A percentile compares a stretch with the other conserved stretches of the same genome.
phyloP scores from a whole-genome alignment of 371 early-diverging fungal species.

The Apophysomyces sp. region DNA sequence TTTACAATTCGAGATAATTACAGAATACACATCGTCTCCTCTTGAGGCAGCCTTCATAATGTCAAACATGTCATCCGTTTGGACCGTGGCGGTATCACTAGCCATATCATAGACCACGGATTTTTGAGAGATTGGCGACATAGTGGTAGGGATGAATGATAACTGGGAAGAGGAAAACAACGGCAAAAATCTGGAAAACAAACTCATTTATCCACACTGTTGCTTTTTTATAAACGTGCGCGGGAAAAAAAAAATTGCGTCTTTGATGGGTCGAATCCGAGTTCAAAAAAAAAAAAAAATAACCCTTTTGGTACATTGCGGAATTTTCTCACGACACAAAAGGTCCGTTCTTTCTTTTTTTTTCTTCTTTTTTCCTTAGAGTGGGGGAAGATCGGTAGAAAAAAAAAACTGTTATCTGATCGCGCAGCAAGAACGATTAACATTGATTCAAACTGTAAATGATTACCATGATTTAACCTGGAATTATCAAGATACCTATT shows the following conservation, averaged over 20 bases:
- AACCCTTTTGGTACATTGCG: not conserved
- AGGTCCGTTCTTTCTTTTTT: not conserved
- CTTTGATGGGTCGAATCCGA: not conserved
- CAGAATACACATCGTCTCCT: constrained; percentile 85
- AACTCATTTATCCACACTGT: not conserved
- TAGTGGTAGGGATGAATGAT: not conserved
- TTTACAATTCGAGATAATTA: too few species aligned
- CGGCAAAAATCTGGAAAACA: not conserved
- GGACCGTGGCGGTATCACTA: constrained; percentile 76
- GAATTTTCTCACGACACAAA: not conserved
- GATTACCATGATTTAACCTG: too few species aligned
- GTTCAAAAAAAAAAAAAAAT: not conserved
- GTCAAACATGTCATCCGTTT: constrained; percentile 79
- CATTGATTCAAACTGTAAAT: too few species aligned
- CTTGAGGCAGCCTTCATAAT: constrained; percentile 69
- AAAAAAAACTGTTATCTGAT: too few species aligned
- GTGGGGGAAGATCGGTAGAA: too few species aligned
- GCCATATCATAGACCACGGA: constrained; percentile 43
- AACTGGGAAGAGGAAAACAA: not conserved
- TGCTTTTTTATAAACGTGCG: not conserved
- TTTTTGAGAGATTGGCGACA: not conserved
- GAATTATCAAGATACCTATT: too few species aligned
- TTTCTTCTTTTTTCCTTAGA: too few species aligned
- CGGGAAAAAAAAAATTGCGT: not conserved
- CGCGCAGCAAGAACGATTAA: too few species aligned